Percentiles rank a stretch among this genome's conserved stretches.
phyloP scores from a whole-genome alignment of 345 rosid species.

The Passiflora organensis region DNA sequence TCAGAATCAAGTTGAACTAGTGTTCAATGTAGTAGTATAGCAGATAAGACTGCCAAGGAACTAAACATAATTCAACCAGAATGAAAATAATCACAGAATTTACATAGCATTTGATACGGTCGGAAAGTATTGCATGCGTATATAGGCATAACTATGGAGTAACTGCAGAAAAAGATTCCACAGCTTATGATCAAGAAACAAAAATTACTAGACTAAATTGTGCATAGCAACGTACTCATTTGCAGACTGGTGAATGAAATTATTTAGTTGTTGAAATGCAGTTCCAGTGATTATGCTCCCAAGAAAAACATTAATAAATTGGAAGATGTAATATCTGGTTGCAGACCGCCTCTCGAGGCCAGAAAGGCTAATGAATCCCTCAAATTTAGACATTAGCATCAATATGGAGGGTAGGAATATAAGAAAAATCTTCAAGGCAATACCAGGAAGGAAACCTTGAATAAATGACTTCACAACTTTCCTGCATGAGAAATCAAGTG shows the following conservation, averaged over 20 bases:
- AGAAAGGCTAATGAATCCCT: conserved; percentile 72
- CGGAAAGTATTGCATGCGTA: too few relatives aligned
- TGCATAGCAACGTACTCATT: conserved; percentile 55
- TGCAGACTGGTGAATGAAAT: conserved; percentile 80
- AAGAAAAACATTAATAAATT: conserved; percentile 87
- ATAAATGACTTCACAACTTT: conserved; percentile 66
- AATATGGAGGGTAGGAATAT: conserved; percentile 73
- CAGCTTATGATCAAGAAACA: too few relatives aligned
- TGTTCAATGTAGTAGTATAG: too few relatives aligned
- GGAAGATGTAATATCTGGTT: conserved; percentile 67
- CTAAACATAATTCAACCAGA: background rate
- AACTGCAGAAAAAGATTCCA: too few relatives aligned
- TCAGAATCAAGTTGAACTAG: too few relatives aligned
- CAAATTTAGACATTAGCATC: conserved; percentile 96
- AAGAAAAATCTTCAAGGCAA: conserved; percentile 85
- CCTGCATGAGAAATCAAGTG: conserved; percentile 38
- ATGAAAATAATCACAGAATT: too few relatives aligned
- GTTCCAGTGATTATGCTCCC: conserved; percentile 91
- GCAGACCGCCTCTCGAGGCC: conserved; percentile 83
- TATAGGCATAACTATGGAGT: too few relatives aligned
- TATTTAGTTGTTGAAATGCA: conserved; percentile 85
- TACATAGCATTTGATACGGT: too few relatives aligned
- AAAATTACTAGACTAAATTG: background rate
- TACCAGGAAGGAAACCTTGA: conserved; percentile 97
- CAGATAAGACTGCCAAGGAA: too few relatives aligned